Evolutionary conservation across 495 filamentous ascomycete genomes (phyloP).

Genomic region (Penicillium diatomitis): DNA sequence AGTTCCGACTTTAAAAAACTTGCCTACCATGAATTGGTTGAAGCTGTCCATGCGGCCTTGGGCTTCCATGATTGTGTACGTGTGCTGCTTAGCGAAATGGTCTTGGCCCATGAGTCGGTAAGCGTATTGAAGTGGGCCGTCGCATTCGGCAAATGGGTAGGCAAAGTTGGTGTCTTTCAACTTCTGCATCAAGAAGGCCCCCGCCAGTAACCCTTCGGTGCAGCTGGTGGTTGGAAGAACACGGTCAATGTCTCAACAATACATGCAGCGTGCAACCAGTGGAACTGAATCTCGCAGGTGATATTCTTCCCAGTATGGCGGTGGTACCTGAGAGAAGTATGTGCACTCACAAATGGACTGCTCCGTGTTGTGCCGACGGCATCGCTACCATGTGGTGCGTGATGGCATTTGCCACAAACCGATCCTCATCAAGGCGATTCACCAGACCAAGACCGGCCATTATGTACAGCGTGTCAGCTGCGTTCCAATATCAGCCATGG

Average conservation of each 20-base stretch:
- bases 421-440: constrained; percentile 17
- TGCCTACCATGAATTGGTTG: constrained; percentile 34
- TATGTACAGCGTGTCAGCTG: constrained; percentile 29
- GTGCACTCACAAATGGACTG: constrained; percentile 28
- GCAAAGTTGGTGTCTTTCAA: constrained; percentile 24
- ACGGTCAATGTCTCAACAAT: neutral
- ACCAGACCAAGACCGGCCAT: constrained; percentile 29
- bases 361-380: constrained; percentile 29
- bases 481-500: neutral
- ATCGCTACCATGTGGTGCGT: constrained; percentile 26
- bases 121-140: constrained; percentile 28
- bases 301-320: too few relatives aligned
- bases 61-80: constrained; percentile 30
- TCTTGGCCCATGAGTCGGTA: constrained; percentile 25
- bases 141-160: constrained; percentile 27
- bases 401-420: constrained; percentile 23
- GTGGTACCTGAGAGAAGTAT: neutral
- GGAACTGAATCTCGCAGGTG: too few relatives aligned
- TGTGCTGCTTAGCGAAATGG: constrained; percentile 20
- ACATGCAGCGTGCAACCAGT: neutral
- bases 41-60: constrained; percentile 34
- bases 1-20: constrained; percentile 24
- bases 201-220: constrained; percentile 27
- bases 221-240: constrained; percentile 12
- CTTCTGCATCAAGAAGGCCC: constrained; percentile 29